A percentile compares a stretch with the other conserved stretches of the same genome.
These are phyloP conservation scores for Pythium plurisporium DNA, from an alignment of 352 stramenopile species.

Conservation along the genomic window DNA sequence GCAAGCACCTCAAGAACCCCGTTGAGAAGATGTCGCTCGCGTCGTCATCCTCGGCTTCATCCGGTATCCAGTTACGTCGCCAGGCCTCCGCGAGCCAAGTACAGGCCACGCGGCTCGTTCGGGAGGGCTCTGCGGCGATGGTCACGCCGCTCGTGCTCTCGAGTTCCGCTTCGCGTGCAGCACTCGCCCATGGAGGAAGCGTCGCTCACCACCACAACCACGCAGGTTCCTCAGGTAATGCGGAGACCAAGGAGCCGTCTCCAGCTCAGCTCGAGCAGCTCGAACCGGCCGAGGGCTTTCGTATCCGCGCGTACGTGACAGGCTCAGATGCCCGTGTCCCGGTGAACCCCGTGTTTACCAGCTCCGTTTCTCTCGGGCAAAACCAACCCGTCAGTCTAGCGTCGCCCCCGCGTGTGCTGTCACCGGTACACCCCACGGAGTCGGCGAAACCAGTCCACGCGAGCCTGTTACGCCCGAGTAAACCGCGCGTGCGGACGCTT, in stretches of 20 bases:
- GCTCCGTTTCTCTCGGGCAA: conserved; percentile 18
- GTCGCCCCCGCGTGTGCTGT: neutral
- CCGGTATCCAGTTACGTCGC: conserved; percentile 9
- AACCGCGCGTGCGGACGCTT: conserved; percentile 6
- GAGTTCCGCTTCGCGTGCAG: conserved; percentile 7
- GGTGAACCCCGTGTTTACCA: conserved; percentile 12
- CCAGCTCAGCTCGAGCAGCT: neutral
- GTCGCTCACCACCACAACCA: too few relatives aligned
- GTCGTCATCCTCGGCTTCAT: neutral
- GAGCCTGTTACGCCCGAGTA: neutral
- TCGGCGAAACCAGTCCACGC: neutral
- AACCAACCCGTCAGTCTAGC: neutral
- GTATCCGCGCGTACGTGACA: conserved; percentile 16
- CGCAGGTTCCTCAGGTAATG: neutral
- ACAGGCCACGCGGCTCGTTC: conserved; percentile 10
- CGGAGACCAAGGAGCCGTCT: neutral
- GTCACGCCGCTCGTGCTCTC: conserved; percentile 10
- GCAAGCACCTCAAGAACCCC: conserved; percentile 61
- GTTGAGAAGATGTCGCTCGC: conserved; percentile 43
- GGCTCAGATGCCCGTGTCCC: neutral
- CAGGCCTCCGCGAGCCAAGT: conserved; percentile 18
- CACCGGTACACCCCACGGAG: neutral
- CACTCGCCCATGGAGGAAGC: neutral
- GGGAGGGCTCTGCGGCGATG: conserved; percentile 17
- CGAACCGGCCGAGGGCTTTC: conserved; percentile 6